These are phyloP conservation scores for Cytospora schulzeri DNA, from an alignment of 2,329 filamentous ascomycete genomes.

Conservation along the genomic window DNA sequence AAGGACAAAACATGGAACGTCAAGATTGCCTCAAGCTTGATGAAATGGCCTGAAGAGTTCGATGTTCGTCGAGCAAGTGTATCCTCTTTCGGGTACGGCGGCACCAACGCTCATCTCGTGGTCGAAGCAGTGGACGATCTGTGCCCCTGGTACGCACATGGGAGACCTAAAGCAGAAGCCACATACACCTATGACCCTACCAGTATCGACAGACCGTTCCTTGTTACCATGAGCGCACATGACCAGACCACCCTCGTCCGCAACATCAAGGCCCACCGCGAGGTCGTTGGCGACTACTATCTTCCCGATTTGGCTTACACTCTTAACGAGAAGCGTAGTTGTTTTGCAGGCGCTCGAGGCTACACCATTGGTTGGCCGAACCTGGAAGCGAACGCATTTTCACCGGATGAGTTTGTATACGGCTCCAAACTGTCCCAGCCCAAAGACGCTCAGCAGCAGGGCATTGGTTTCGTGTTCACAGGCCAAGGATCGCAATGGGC, in stretches of 20 bases:
- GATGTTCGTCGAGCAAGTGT: slow-evolving; percentile 43
- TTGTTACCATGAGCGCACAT: slow-evolving; percentile 5
- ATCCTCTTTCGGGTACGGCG: slow-evolving; percentile 41
- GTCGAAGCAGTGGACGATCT: slow-evolving; percentile 46
- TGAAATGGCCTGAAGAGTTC: slow-evolving; percentile 26
- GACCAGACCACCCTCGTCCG: background rate
- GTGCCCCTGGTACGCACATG: background rate
- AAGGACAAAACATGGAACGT: background rate
- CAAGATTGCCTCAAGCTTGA: background rate
- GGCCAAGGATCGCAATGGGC: background rate
- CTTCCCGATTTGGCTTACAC: background rate
- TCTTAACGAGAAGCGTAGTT: background rate
- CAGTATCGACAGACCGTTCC: background rate
- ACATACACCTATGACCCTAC: background rate
- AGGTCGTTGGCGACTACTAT: background rate
- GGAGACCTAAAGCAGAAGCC: background rate
- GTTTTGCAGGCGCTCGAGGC: too few relatives aligned
- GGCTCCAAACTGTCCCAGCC: background rate
- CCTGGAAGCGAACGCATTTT: too few relatives aligned
- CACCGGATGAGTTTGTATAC: background rate
- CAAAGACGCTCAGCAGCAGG: background rate
- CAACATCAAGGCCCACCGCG: background rate
- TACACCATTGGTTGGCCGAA: too few relatives aligned
- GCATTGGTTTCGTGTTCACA: background rate
- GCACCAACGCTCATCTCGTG: slow-evolving; percentile 44